Percentiles rank a stretch among this genome's conserved stretches.
Evolutionary conservation across 1,139 yeast genomes (phyloP).

Genomic region (Sugiyamaella xylanicola): DNA sequence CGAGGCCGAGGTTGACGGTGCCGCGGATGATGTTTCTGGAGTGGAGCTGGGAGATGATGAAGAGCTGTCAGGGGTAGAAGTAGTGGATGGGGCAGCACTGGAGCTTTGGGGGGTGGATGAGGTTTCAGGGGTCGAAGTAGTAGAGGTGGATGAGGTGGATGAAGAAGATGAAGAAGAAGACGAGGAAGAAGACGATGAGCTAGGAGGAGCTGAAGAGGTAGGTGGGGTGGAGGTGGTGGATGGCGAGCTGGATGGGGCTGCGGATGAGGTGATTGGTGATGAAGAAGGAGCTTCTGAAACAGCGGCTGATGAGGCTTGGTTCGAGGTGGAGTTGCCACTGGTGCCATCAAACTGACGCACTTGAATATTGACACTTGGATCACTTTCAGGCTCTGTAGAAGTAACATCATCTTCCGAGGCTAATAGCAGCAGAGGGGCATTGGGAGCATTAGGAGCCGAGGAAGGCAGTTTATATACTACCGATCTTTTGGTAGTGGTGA

Average conservation of each 20-base stretch:
- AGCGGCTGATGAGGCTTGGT: conserved; percentile 12
- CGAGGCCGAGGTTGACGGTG: conserved; percentile 13
- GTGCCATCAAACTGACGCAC: conserved; percentile 13
- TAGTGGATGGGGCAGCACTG: conserved; percentile 15
- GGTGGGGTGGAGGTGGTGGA: conserved; percentile 20
- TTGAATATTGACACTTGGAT: conserved; percentile 3
- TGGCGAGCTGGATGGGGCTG: conserved; percentile 16
- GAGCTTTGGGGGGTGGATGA: conserved; percentile 9
- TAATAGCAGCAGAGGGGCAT: conserved; percentile 16
- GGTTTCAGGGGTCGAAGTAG: conserved; percentile 12
- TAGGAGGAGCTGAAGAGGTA: conserved; percentile 14
- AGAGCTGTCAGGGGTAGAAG: conserved; percentile 7
- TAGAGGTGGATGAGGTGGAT: conserved; percentile 17
- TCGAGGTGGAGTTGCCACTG: conserved; percentile 10
- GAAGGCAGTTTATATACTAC: conserved; percentile 21
- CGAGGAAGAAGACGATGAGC: conserved; percentile 19
- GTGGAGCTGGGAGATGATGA: conserved; percentile 16
- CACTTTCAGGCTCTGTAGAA: not conserved
- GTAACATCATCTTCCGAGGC: conserved; percentile 21
- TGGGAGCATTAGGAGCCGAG: conserved; percentile 8
- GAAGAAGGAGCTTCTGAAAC: conserved; percentile 10
- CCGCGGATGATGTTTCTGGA: conserved; percentile 11
- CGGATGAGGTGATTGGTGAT: conserved; percentile 17
- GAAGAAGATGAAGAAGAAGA: conserved; percentile 11
- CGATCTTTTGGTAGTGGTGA: conserved; percentile 19